Percentiles rank a stretch among this genome's conserved stretches.
phyloP scores from a whole-genome alignment of 2,329 filamentous ascomycete genomes.

The Ophiostoma quercus region DNA sequence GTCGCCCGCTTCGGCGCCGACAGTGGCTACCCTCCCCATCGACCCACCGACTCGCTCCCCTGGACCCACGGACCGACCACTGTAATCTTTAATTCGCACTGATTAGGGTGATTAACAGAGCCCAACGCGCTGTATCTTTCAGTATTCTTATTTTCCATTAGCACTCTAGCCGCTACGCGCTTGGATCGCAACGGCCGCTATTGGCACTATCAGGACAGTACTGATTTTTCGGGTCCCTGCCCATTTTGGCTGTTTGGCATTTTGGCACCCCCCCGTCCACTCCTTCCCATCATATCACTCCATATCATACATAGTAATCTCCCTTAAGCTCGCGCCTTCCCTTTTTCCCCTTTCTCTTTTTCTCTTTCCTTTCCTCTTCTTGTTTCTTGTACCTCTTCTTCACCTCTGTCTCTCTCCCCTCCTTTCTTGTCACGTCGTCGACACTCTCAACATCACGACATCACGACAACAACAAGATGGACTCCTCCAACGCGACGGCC shows the following conservation, averaged over 20 bases:
- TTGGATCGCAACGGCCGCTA: conserved; percentile 13
- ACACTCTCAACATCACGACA: neutral
- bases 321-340: conserved; percentile 1
- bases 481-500: conserved; percentile 51
- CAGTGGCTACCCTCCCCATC: neutral
- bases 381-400: neutral
- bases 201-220: neutral
- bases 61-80: neutral
- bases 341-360: neutral
- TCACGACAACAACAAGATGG: conserved; percentile 23
- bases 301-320: conserved; percentile 5
- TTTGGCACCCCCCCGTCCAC: neutral
- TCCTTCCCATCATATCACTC: conserved; percentile 1
- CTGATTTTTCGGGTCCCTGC: conserved; percentile 8
- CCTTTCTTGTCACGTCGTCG: neutral
- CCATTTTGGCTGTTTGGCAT: neutral
- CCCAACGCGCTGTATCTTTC: neutral
- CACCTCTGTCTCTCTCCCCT: neutral
- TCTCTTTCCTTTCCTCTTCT: neutral
- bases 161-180: conserved; percentile 13
- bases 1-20: neutral
- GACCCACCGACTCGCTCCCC: neutral
- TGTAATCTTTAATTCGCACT: neutral
- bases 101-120: neutral
- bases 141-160: neutral